Evolutionary conservation across 768 basidiomycete species (phyloP).

Genomic region (Russula brevipes): DNA sequence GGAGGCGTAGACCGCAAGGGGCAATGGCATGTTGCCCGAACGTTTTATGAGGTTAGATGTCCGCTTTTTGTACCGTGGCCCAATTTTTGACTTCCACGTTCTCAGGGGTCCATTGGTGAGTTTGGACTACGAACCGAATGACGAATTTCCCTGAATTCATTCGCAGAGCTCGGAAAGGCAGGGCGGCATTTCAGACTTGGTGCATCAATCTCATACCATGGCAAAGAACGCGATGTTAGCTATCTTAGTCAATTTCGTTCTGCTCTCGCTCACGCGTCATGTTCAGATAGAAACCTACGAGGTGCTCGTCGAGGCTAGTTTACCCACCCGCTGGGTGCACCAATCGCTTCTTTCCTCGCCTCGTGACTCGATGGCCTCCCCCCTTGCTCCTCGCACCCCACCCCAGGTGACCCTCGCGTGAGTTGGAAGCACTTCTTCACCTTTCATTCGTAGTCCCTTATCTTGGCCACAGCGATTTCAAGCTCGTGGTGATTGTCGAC

Average conservation of each 20-base stretch:
- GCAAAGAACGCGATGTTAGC: conserved; percentile 34
- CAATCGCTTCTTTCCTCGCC: background rate
- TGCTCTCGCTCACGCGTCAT: background rate
- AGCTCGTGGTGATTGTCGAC: conserved; percentile 40
- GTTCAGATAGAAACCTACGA: conserved; percentile 33
- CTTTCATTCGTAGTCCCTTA: background rate
- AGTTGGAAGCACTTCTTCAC: background rate
- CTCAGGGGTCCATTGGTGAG: conserved; percentile 21
- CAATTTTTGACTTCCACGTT: background rate
- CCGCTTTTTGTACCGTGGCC: background rate
- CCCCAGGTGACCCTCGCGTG: conserved; percentile 2
- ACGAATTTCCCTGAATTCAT: background rate
- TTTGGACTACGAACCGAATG: background rate
- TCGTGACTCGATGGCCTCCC: background rate
- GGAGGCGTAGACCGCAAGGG: conserved; percentile 21
- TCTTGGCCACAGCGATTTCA: conserved; percentile 33
- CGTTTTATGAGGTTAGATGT: conserved; percentile 22
- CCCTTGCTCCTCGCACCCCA: background rate
- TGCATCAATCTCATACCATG: conserved; percentile 33
- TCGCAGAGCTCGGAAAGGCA: conserved; percentile 35
- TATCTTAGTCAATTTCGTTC: background rate
- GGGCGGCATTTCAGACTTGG: conserved; percentile 30
- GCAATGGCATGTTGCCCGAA: conserved; percentile 19
- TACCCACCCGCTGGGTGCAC: conserved; percentile 4
- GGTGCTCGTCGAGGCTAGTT: conserved; percentile 34